A percentile compares a stretch with the other conserved stretches of the same genome.
phyloP scores from a whole-genome alignment of 345 rosid species.

The Balakata baccata region DNA sequence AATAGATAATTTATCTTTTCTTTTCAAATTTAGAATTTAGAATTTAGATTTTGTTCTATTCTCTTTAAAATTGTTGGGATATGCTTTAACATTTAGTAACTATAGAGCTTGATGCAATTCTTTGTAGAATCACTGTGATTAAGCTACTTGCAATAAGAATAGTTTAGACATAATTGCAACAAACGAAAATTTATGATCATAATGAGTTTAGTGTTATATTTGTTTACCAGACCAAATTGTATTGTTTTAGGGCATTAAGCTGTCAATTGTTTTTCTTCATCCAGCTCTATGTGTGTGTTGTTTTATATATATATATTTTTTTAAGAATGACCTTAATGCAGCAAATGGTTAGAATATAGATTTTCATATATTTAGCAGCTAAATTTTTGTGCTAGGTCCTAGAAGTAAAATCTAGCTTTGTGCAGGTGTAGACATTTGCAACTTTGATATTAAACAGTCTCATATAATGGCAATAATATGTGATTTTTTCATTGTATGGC shows the following conservation, averaged over 20 bases:
- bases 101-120: too few relatives aligned
- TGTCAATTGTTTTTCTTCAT: not conserved
- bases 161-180: too few relatives aligned
- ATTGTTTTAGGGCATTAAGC: not conserved
- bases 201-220: too few relatives aligned
- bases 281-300: not conserved
- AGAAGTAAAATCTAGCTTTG: not conserved
- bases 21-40: too few relatives aligned
- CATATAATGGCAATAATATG: conserved; percentile 4
- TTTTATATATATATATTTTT: not conserved
- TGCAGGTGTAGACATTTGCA: not conserved
- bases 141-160: too few relatives aligned
- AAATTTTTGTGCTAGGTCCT: not conserved
- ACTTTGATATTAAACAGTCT: not conserved
- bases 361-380: not conserved
- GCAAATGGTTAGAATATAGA: not conserved
- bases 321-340: not conserved
- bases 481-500: conserved; percentile 24
- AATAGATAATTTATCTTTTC: too few relatives aligned
- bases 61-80: not conserved
- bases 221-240: too few relatives aligned
- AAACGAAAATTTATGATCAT: too few relatives aligned
- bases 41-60: too few relatives aligned
- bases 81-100: too few relatives aligned
- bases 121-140: too few relatives aligned